These are phyloP conservation scores for Colletotrichum lupini DNA, from an alignment of 2,329 filamentous ascomycete genomes.

Conservation along the genomic window DNA sequence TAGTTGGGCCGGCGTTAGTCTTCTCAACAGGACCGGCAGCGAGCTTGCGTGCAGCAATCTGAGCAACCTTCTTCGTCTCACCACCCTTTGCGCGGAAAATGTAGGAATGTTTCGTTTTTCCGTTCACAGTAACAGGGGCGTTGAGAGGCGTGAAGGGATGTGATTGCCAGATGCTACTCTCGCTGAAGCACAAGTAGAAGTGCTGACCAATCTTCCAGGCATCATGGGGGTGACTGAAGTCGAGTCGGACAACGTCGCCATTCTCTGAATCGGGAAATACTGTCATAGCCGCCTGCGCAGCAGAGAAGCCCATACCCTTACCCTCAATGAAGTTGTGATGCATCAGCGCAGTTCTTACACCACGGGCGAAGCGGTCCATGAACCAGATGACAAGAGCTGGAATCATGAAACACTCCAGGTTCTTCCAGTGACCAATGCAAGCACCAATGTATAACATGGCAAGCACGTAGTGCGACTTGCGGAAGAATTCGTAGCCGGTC, in stretches of 20 bases:
- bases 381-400: constrained; percentile 73
- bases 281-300: constrained; percentile 61
- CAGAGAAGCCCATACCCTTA: constrained; percentile 63
- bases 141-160: constrained; percentile 77
- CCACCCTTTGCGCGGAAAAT: constrained; percentile 68
- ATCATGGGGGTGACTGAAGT: constrained; percentile 70
- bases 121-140: constrained; percentile 54
- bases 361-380: constrained; percentile 70
- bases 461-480: constrained; percentile 78
- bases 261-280: constrained; percentile 66
- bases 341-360: constrained; percentile 67
- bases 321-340: constrained; percentile 65
- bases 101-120: constrained; percentile 63
- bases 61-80: constrained; percentile 67
- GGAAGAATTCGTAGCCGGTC: constrained; percentile 83
- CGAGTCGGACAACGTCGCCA: constrained; percentile 73
- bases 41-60: constrained; percentile 53
- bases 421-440: constrained; percentile 79
- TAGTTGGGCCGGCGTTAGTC: constrained; percentile 45
- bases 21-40: constrained; percentile 35
- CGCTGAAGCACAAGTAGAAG: constrained; percentile 76
- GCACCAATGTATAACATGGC: constrained; percentile 81
- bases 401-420: constrained; percentile 75
- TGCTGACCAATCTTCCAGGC: constrained; percentile 76
- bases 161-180: constrained; percentile 76